Conservation (phyloP, 1,284 basidiomycete species). For the Moesziomyces globuligerus region DNA sequence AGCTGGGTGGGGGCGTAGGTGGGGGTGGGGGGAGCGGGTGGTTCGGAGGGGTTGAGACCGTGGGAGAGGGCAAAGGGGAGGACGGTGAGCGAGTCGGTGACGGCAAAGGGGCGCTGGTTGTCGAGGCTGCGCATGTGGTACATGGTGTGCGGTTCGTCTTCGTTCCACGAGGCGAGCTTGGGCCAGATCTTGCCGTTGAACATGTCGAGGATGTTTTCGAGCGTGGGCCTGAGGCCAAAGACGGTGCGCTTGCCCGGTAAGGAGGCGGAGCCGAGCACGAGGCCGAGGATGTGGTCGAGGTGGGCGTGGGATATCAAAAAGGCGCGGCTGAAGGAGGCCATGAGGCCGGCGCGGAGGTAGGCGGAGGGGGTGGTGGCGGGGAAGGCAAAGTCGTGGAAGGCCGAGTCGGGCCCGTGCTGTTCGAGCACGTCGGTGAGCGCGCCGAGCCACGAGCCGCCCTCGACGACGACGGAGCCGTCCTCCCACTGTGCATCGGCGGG, state of each 20-base stretch:
- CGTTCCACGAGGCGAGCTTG: conserved; percentile 79
- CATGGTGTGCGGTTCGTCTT: conserved; percentile 65
- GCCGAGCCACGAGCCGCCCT: conserved; percentile 66
- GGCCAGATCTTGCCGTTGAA: conserved; percentile 85
- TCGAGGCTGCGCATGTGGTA: conserved; percentile 62
- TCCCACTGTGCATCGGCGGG: conserved; percentile 62
- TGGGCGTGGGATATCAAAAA: conserved; percentile 80
- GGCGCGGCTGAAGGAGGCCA: conserved; percentile 57
- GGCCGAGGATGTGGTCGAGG: conserved; percentile 79
- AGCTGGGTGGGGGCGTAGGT: conserved; percentile 37
- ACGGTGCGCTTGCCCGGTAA: conserved; percentile 76
- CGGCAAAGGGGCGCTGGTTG: conserved; percentile 32
- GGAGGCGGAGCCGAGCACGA: conserved; percentile 80
- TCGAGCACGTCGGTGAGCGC: conserved; percentile 58
- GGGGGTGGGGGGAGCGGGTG: conserved; percentile 58
- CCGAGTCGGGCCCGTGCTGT: conserved; percentile 50
- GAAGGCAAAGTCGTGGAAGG: conserved; percentile 57
- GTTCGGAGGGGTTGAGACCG: conserved; percentile 52
- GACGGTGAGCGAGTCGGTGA: conserved; percentile 47
- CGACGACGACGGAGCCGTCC: conserved; percentile 65
- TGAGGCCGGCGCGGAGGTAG: conserved; percentile 54
- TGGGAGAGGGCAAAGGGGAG: conserved; percentile 57
- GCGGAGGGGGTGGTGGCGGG: conserved; percentile 42
- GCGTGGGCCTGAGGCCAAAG: conserved; percentile 73
- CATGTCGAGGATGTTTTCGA: conserved; percentile 77